Evolutionary conservation across 1,139 yeast species (phyloP).

Genomic region (Candida sp.): DNA sequence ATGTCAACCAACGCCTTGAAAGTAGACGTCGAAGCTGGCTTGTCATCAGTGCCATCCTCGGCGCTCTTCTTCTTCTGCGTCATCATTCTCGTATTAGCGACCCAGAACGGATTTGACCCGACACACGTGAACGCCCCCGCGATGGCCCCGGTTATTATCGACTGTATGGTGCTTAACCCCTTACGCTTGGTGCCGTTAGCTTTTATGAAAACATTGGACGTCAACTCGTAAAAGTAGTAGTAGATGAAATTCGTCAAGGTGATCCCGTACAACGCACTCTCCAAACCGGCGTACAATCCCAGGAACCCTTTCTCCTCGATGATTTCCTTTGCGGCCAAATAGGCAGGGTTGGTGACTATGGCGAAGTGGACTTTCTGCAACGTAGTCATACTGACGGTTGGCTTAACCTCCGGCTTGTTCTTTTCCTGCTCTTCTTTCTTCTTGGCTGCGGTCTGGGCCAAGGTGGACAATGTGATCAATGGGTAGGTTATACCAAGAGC

Average conservation of each 20-base stretch:
- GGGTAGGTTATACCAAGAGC: conserved; percentile 90
- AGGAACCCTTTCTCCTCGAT: conserved; percentile 65
- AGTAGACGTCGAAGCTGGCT: conserved; percentile 34
- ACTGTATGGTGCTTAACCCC: conserved; percentile 68
- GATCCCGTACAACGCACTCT: conserved; percentile 87
- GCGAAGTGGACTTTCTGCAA: conserved; percentile 23
- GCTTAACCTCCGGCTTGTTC: conserved; percentile 13
- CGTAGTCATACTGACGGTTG: conserved; percentile 13
- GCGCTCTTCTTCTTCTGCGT: conserved; percentile 51
- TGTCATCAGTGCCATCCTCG: neutral
- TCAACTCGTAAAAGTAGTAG: conserved; percentile 86
- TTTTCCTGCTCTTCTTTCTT: conserved; percentile 36
- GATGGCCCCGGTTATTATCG: conserved; percentile 79
- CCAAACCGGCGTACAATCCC: conserved; percentile 85
- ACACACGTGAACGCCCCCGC: conserved; percentile 90
- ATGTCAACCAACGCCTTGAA: conserved; percentile 63
- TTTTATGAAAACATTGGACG: conserved; percentile 58
- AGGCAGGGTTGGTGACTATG: conserved; percentile 27
- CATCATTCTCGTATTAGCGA: conserved; percentile 84
- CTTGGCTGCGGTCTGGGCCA: conserved; percentile 72
- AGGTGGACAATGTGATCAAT: conserved; percentile 78
- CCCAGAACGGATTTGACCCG: conserved; percentile 96
- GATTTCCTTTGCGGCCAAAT: conserved; percentile 48
- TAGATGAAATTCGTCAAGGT: conserved; percentile 86
- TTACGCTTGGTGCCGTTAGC: conserved; percentile 29